Evolutionary conservation across 2,329 filamentous ascomycete species (phyloP).

Genomic region (Thelonectria blattea): DNA sequence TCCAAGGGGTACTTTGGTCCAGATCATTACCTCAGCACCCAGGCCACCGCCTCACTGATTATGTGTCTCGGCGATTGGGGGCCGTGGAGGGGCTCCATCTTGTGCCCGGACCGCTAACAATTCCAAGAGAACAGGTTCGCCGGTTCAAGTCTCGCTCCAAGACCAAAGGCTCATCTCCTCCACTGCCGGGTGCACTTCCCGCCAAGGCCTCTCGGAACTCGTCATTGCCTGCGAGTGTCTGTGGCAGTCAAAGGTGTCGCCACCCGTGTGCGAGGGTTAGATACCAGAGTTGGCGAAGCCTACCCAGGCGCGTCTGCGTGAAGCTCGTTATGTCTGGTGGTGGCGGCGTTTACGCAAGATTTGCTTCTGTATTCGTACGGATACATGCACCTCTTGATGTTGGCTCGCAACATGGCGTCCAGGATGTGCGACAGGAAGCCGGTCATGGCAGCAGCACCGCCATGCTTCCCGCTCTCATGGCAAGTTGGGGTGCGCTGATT

Average conservation of each 20-base stretch:
- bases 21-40: slow-evolving; percentile 33
- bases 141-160: no score
- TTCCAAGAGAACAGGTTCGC: slow-evolving; percentile 20
- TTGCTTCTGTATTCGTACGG: not conserved
- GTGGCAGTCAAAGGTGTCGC: slow-evolving; percentile 5
- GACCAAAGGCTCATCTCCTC: not conserved
- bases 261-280: not conserved
- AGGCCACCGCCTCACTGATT: slow-evolving; percentile 14
- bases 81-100: slow-evolving; percentile 8
- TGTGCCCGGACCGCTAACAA: slow-evolving; percentile 25
- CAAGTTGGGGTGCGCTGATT: slow-evolving; percentile 18
- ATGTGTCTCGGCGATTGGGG: slow-evolving; percentile 18
- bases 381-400: slow-evolving; percentile 13
- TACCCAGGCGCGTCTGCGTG: not conserved
- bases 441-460: slow-evolving; percentile 13
- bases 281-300: not conserved
- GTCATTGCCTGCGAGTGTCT: not conserved
- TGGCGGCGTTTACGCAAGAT: slow-evolving; percentile 6
- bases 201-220: not conserved
- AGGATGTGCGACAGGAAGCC: slow-evolving; percentile 10
- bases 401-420: slow-evolving; percentile 15
- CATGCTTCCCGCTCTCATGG: slow-evolving; percentile 18
- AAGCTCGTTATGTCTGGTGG: not conserved
- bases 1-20: slow-evolving; percentile 14
- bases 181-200: not conserved